Evolutionary conservation across 2,329 filamentous ascomycete genomes (phyloP), one percentile per base, ranked within the genome.

Genomic region (Neobulgaria alba): DNA sequence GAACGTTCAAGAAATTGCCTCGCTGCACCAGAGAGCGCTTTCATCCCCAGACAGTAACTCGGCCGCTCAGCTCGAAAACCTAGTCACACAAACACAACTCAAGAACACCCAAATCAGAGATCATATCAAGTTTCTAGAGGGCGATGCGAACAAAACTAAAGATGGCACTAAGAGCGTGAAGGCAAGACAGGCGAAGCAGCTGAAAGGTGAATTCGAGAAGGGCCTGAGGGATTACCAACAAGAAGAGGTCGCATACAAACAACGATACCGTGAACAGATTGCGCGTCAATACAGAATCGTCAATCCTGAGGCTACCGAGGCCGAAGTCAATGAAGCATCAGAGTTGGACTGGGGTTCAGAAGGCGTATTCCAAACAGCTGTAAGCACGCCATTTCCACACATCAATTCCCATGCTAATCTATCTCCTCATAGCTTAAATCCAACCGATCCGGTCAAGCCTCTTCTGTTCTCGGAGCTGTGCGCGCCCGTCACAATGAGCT

Each of bases 401-500:
- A 23, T 17, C 20, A 16, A 43, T 19, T 26, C 23, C 7, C 7
- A 14, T 10, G 30, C 35, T 17, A 45, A 42, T 48, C 55, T 33
- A 56, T 32, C 34, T 39, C 42, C 49, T 23, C 43, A 48, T 51
- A 88, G 82, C 77, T 89, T 56, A 79, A 79, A 57, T 77, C 72
- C 54, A 88, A 86, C 69, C 82, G 82, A 50, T 77, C 75, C 33
- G 82, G 80, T 41, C 81, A 85, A 57, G 85, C 83, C 31, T 75
- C 72, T 37, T 79, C 79, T 12, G 77, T 87, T 5, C 77, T 90
- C 36, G 83, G 83, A 49, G 82, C 82, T 48, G 85, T 90, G 29
- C 82, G 83, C 50, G 84, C 83, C 29, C 83, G 85, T 41, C 85
- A 90, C 69, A 85, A 84, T 59, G 85, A 90, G 64, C 79, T 90